A percentile compares a stretch with the other conserved stretches of the same genome.
phyloP scores from a whole-genome alignment of 2,329 filamentous ascomycete genomes.

The Graphilbum sp. region DNA sequence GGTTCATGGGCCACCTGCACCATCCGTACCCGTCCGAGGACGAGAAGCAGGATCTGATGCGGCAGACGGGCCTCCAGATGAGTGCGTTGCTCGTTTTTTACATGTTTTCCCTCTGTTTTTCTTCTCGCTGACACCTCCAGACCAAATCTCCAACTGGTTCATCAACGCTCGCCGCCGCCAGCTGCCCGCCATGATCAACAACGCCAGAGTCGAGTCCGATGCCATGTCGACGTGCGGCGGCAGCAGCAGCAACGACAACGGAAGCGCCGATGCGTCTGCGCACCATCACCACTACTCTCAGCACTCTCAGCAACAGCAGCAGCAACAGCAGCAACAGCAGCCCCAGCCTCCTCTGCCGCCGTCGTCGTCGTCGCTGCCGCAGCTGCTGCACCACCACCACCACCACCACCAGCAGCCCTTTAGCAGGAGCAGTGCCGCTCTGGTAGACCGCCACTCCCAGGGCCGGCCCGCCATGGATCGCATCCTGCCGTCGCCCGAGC shows the following conservation, averaged over 20 bases:
- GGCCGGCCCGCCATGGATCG: slow-evolving; percentile 13
- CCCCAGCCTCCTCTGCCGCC: not conserved
- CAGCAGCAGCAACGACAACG: not conserved
- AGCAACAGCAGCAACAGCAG: not conserved
- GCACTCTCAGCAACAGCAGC: not conserved
- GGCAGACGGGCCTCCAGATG: slow-evolving; percentile 59
- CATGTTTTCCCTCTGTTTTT: slow-evolving; percentile 2
- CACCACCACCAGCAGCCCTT: not conserved
- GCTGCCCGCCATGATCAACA: slow-evolving; percentile 42
- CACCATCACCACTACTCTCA: too few relatives aligned
- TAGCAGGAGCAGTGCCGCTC: not conserved
- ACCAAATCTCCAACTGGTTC: slow-evolving; percentile 67
- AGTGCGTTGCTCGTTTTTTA: slow-evolving; percentile 34
- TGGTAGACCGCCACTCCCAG: slow-evolving; percentile 9
- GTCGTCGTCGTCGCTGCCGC: not conserved
- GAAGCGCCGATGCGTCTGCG: too few relatives aligned
- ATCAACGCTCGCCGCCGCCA: slow-evolving; percentile 59
- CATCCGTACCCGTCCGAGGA: slow-evolving; percentile 82
- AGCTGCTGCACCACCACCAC: not conserved
- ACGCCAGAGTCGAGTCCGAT: slow-evolving; percentile 34
- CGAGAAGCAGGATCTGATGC: slow-evolving; percentile 69
- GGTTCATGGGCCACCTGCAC: slow-evolving; percentile 62
- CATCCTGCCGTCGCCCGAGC: slow-evolving; percentile 1
- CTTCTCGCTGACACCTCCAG: slow-evolving; percentile 17
- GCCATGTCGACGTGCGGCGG: slow-evolving; percentile 20